phyloP scores from a whole-genome alignment of 805 yeast species.

The Teunomyces atbi region DNA sequence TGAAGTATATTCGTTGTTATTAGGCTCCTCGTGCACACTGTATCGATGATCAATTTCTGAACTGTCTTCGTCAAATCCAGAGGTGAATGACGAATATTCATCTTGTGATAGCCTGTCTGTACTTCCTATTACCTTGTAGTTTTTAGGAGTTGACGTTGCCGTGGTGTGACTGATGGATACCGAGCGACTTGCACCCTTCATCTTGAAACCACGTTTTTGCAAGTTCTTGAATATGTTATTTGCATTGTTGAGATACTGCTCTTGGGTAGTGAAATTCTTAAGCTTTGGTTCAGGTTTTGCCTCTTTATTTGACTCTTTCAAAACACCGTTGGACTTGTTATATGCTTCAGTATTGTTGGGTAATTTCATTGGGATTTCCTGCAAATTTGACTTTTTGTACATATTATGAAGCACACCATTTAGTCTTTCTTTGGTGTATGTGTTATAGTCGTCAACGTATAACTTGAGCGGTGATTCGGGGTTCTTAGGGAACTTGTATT shows the following conservation, averaged over 20 bases:
- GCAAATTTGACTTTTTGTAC: slow-evolving; percentile 15
- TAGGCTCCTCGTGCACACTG: slow-evolving; percentile 9
- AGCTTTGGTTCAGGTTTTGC: slow-evolving; percentile 17
- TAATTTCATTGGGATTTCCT: slow-evolving; percentile 2
- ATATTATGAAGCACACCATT: slow-evolving; percentile 25
- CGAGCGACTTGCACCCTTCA: slow-evolving; percentile 8
- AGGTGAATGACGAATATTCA: slow-evolving; percentile 32
- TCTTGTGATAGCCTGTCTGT: slow-evolving; percentile 11
- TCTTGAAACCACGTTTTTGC: slow-evolving; percentile 32
- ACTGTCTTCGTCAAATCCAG: slow-evolving; percentile 23
- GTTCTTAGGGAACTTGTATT: slow-evolving; percentile 17
- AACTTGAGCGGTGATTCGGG: slow-evolving; percentile 43
- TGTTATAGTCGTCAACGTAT: slow-evolving; percentile 38
- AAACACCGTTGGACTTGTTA: not conserved
- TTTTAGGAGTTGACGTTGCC: slow-evolving; percentile 42
- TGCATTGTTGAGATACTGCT: slow-evolving; percentile 38
- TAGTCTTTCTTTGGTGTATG: slow-evolving; percentile 37
- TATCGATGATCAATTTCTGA: slow-evolving; percentile 13
- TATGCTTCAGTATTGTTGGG: not conserved
- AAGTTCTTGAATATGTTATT: slow-evolving; percentile 38
- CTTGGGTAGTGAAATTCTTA: slow-evolving; percentile 34
- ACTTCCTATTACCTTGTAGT: slow-evolving; percentile 15
- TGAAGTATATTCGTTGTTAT: slow-evolving; percentile 13
- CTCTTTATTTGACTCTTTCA: slow-evolving; percentile 13
- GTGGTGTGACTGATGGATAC: slow-evolving; percentile 20